phyloP scores from a whole-genome alignment of 345 rosid species.

The Linum trigynum region DNA sequence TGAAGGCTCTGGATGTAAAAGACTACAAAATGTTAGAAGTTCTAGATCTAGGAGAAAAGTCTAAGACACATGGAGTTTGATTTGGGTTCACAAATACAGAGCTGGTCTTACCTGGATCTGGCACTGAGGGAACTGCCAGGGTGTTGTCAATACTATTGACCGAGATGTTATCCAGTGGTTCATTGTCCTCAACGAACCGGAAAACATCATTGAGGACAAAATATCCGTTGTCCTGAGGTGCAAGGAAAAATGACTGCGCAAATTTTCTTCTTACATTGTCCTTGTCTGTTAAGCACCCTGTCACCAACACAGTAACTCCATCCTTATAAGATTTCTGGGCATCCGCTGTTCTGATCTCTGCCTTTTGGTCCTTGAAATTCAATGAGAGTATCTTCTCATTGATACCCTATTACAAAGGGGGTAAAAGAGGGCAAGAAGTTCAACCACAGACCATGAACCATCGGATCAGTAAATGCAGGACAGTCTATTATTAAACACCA shows the following conservation, averaged over 20 bases:
- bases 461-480: too few relatives aligned
- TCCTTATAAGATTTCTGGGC: constrained; percentile 42
- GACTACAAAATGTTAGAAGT: background rate
- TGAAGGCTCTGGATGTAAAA: constrained; percentile 23
- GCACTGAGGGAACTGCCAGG: constrained; percentile 17
- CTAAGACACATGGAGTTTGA: background rate
- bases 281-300: constrained; percentile 48
- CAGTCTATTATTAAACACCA: background rate
- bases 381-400: constrained; percentile 54
- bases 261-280: constrained; percentile 38
- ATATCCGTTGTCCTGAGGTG: constrained; percentile 49
- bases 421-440: too few relatives aligned
- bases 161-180: constrained; percentile 15
- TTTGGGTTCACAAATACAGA: background rate
- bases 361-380: constrained; percentile 40
- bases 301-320: constrained; percentile 57
- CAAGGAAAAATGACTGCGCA: constrained; percentile 63
- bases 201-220: constrained; percentile 67
- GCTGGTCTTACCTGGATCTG: constrained; percentile 27
- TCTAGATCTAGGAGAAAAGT: background rate
- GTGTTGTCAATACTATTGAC: constrained; percentile 19
- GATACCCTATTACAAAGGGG: constrained; percentile 39
- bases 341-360: constrained; percentile 49
- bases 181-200: constrained; percentile 40
- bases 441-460: too few relatives aligned